A percentile compares a stretch with the other conserved stretches of the same genome.
Evolutionary conservation across 2,329 filamentous ascomycete genomes (phyloP).

Genomic region (Calonectria multiphialidica): DNA sequence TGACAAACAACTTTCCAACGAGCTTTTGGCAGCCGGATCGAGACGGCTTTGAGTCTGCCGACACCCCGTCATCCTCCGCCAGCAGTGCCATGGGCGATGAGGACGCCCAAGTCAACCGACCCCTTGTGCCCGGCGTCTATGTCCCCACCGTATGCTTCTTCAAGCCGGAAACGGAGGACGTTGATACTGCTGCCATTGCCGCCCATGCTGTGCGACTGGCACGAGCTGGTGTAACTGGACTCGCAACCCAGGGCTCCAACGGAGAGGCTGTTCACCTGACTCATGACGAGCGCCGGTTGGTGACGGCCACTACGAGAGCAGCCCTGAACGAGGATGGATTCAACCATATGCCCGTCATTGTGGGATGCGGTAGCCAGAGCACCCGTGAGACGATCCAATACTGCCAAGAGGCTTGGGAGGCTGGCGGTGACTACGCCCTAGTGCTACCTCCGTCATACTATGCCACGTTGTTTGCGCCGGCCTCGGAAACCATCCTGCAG

Average conservation of each 20-base stretch:
- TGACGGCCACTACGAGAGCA: constrained; percentile 77
- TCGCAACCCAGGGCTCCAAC: constrained; percentile 85
- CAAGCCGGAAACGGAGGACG: constrained; percentile 71
- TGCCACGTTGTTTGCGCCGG: constrained; percentile 71
- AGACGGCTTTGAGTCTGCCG: constrained; percentile 41
- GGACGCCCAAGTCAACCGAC: constrained; percentile 49
- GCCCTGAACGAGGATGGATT: constrained; percentile 76
- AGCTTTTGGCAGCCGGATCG: constrained; percentile 49
- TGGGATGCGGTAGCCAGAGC: constrained; percentile 80
- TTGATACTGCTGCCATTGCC: constrained; percentile 73
- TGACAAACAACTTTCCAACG: constrained; percentile 47
- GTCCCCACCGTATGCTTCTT: constrained; percentile 84
- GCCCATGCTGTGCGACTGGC: constrained; percentile 77
- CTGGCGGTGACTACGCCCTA: constrained; percentile 81
- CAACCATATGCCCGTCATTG: constrained; percentile 76
- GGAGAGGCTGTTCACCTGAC: constrained; percentile 86
- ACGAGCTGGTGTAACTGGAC: constrained; percentile 77
- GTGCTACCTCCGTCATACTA: constrained; percentile 85
- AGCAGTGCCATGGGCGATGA: constrained; percentile 54
- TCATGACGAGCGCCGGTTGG: constrained; percentile 75
- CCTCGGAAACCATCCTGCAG: constrained; percentile 64
- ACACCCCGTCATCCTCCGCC: constrained; percentile 52
- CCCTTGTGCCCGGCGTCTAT: constrained; percentile 70
- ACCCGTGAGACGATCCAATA: constrained; percentile 79
- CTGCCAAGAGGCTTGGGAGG: constrained; percentile 75